phyloP scores from a whole-genome alignment of 2,329 filamentous ascomycete species.

The Phyllosticta citrichinensis region DNA sequence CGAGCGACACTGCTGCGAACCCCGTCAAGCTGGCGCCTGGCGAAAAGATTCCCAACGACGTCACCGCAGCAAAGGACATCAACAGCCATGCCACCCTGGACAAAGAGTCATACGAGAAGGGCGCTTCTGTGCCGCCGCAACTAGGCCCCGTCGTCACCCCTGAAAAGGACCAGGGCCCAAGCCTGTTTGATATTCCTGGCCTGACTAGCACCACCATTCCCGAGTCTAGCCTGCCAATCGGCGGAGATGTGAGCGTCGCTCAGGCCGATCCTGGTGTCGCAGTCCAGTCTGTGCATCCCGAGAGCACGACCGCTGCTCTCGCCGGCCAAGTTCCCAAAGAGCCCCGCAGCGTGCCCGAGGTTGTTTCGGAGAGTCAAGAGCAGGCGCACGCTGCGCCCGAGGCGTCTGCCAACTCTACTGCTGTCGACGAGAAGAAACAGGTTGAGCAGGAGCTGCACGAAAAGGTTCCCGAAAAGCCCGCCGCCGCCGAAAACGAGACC shows the following conservation, averaged over 20 bases:
- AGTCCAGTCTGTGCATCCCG: conserved; percentile 33
- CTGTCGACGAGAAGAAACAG: conserved; percentile 60
- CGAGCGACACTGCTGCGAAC: conserved; percentile 55
- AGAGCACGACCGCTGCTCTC: conserved; percentile 37
- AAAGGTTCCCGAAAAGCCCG: conserved; percentile 52
- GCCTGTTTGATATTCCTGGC: conserved; percentile 37
- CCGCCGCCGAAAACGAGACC: conserved; percentile 35
- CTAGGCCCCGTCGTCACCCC: conserved; percentile 39
- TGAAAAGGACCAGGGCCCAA: conserved; percentile 32
- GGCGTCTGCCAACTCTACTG: conserved; percentile 53
- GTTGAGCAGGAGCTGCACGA: conserved; percentile 61
- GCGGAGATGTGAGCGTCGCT: conserved; percentile 21
- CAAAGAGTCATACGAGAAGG: conserved; percentile 77
- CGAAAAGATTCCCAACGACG: conserved; percentile 57
- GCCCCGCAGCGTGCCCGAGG: conserved; percentile 40
- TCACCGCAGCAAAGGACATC: conserved; percentile 60
- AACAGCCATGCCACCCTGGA: conserved; percentile 57
- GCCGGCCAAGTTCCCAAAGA: conserved; percentile 37
- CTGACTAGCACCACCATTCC: conserved; percentile 60
- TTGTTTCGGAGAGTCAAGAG: conserved; percentile 63
- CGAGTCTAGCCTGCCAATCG: conserved; percentile 71
- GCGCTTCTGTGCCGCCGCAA: conserved; percentile 45
- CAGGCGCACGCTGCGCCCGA: conserved; percentile 56
- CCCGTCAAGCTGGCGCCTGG: conserved; percentile 71
- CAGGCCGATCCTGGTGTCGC: conserved; percentile 29